Conservation (phyloP, 1,284 basidiomycete genomes). For the Sporisorium scitamineum region DNA sequence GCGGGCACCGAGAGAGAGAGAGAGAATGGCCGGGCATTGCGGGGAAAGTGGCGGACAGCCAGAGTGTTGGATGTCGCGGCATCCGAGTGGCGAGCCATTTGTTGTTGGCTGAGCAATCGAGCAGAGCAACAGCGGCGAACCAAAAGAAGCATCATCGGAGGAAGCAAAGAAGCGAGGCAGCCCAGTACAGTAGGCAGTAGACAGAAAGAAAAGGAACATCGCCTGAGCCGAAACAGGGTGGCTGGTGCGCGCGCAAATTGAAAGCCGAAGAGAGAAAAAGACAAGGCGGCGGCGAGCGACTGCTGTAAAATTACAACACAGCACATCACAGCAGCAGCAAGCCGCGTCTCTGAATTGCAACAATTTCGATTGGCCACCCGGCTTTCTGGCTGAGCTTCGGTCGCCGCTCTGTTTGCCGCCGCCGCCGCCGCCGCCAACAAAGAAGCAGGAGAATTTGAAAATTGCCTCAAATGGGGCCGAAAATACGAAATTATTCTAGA, state of each 20-base stretch:
- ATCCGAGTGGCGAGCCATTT: not conserved
- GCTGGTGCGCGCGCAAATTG: slow-evolving; percentile 12
- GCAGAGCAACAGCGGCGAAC: not conserved
- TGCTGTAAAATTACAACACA: not conserved
- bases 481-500: no score
- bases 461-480: no score
- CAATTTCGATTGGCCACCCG: not conserved
- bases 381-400: not conserved
- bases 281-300: not conserved
- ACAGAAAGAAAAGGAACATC: not conserved
- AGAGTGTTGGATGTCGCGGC: not conserved
- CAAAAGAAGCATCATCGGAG: no score
- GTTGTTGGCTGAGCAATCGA: not conserved
- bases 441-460: not conserved
- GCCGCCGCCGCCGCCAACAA: no score
- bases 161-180: not conserved
- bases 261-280: no score
- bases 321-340: not conserved
- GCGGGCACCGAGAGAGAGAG: not conserved
- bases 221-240: not conserved
- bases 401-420: slow-evolving; percentile 3
- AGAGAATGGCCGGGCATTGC: not conserved
- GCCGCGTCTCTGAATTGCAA: not conserved
- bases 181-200: not conserved
- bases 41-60: slow-evolving; percentile 17